Conservation (phyloP, 2,329 filamentous ascomycete species). For the Thermoascus crustaceus region DNA sequence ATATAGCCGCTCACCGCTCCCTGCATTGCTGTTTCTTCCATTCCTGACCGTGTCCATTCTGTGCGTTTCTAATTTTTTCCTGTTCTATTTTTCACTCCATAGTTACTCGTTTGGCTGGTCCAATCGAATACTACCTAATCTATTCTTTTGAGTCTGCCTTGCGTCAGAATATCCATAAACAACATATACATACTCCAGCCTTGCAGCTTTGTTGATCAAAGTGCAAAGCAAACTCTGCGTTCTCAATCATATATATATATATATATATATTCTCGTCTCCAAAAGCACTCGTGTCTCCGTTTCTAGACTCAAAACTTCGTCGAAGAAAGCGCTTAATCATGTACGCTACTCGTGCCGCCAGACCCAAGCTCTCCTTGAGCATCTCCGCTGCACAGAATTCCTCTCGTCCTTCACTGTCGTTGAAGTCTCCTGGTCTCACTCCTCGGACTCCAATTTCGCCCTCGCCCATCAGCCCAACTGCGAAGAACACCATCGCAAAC, state of each 20-base stretch:
- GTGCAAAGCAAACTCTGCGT: constrained; percentile 9
- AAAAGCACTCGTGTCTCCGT: background rate
- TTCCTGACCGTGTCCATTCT: constrained; percentile 12
- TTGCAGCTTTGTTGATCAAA: constrained; percentile 32
- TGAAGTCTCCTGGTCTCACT: constrained; percentile 35
- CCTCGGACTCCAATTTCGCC: constrained; percentile 38
- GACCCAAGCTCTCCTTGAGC: constrained; percentile 41
- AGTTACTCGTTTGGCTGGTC: constrained; percentile 38
- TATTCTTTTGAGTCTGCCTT: constrained; percentile 13
- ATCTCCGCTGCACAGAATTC: constrained; percentile 32
- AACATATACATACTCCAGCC: constrained; percentile 12
- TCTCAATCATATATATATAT: constrained; percentile 5
- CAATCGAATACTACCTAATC: constrained; percentile 24
- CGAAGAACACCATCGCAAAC: constrained; percentile 30
- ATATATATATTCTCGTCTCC: constrained; percentile 4
- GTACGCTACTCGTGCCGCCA: constrained; percentile 33
- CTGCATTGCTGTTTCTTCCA: constrained; percentile 8
- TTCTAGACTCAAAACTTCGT: constrained; percentile 3
- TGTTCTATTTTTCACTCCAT: constrained; percentile 25
- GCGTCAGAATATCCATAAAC: constrained; percentile 18
- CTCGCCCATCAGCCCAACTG: constrained; percentile 34
- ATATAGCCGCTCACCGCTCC: constrained; percentile 28
- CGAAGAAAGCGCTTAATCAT: constrained; percentile 25
- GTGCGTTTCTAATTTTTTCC: constrained; percentile 22
- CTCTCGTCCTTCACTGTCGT: constrained; percentile 30